These are phyloP conservation scores for Saprolegnia diclina DNA, from an alignment of 352 stramenopile genomes.

Conservation along the genomic window DNA sequence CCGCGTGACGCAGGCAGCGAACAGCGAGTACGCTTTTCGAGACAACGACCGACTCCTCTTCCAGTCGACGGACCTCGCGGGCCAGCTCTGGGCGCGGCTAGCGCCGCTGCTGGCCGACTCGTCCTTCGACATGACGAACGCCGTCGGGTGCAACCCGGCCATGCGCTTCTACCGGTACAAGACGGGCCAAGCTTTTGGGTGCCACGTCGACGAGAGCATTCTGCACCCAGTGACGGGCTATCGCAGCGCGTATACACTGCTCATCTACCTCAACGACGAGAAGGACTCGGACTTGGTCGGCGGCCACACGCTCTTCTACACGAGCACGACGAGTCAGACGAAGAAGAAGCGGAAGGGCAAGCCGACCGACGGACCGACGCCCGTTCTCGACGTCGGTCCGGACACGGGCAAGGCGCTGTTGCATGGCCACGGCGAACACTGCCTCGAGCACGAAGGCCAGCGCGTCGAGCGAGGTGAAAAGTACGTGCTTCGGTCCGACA, in stretches of 20 bases:
- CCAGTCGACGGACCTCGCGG: constrained; percentile 53
- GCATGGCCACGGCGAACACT: constrained; percentile 66
- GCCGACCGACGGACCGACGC: constrained; percentile 25
- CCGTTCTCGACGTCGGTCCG: constrained; percentile 49
- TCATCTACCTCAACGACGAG: constrained; percentile 76
- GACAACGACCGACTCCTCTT: constrained; percentile 72
- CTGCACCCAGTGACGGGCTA: constrained; percentile 60
- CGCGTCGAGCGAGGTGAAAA: constrained; percentile 55
- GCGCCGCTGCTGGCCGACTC: constrained; percentile 41
- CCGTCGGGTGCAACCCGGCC: constrained; percentile 57
- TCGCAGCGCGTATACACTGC: constrained; percentile 74
- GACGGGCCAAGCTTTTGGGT: constrained; percentile 64
- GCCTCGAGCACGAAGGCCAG: constrained; percentile 70
- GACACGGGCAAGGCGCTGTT: constrained; percentile 65
- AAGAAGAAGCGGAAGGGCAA: constrained; percentile 34
- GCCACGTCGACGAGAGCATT: constrained; percentile 81
- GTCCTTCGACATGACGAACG: constrained; percentile 57
- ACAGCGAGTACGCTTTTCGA: constrained; percentile 55
- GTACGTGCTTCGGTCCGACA: constrained; percentile 69
- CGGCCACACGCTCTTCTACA: constrained; percentile 71
- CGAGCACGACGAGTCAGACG: constrained; percentile 31
- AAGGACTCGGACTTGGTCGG: constrained; percentile 63
- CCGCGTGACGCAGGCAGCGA: constrained; percentile 65
- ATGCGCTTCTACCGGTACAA: constrained; percentile 77
- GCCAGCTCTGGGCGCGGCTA: constrained; percentile 61